Percentiles rank a stretch among this genome's conserved stretches.
These are phyloP conservation scores for Hyphodiscus sp. DNA, from an alignment of 2,329 filamentous ascomycete species.

Conservation along the genomic window DNA sequence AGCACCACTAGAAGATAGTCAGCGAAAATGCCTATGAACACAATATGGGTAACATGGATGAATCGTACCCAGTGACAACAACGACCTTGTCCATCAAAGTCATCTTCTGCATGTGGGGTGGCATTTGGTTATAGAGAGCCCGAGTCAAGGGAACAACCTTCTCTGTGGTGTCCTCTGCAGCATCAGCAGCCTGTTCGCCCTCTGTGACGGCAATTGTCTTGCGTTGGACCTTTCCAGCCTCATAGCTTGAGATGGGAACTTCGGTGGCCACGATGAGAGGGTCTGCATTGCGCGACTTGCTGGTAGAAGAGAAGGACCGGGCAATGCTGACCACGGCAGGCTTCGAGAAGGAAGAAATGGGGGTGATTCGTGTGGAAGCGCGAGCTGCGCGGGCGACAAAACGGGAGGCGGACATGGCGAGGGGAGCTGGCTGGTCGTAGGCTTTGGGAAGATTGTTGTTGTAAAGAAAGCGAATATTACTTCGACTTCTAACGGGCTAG, in stretches of 20 bases:
- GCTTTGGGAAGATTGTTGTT: background rate
- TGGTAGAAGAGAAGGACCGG: slow-evolving; percentile 18
- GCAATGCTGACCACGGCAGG: slow-evolving; percentile 12
- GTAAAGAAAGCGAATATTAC: background rate
- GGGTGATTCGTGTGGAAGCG: background rate
- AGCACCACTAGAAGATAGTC: slow-evolving; percentile 50
- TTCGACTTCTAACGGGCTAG: too few relatives aligned
- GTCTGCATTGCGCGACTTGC: slow-evolving; percentile 17
- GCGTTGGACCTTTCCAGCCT: slow-evolving; percentile 16
- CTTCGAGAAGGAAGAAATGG: background rate
- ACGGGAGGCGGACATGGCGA: slow-evolving; percentile 20
- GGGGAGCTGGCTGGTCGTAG: slow-evolving; percentile 1
- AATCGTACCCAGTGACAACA: slow-evolving; percentile 61
- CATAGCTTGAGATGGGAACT: slow-evolving; percentile 20
- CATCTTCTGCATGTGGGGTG: slow-evolving; percentile 63
- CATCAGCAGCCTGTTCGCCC: background rate
- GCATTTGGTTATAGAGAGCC: slow-evolving; percentile 49
- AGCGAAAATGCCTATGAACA: slow-evolving; percentile 14
- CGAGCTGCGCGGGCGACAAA: slow-evolving; percentile 5
- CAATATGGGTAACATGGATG: background rate
- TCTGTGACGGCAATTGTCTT: slow-evolving; percentile 24
- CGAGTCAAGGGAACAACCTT: slow-evolving; percentile 41
- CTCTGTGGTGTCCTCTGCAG: slow-evolving; percentile 6
- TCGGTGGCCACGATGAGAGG: slow-evolving; percentile 27
- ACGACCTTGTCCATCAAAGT: slow-evolving; percentile 64